Conservation (phyloP, 495 filamentous ascomycete genomes). For the Darksidea phi region DNA sequence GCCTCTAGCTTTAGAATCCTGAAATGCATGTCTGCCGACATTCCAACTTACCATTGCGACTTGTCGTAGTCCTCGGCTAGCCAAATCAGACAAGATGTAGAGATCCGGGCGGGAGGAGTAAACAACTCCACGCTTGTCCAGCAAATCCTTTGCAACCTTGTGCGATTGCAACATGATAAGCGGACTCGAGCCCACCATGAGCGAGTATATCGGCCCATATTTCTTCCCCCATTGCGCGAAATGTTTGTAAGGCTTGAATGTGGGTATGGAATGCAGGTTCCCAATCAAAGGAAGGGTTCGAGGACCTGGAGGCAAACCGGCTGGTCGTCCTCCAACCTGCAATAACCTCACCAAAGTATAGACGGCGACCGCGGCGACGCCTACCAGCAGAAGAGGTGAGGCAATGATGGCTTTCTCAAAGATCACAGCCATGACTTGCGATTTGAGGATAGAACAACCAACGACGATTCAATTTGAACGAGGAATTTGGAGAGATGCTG, state of each 20-base stretch:
- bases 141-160: slow-evolving; percentile 44
- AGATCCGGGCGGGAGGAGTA: slow-evolving; percentile 39
- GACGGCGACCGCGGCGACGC: too few species aligned
- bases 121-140: slow-evolving; percentile 40
- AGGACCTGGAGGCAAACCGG: slow-evolving; percentile 43
- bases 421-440: too few species aligned
- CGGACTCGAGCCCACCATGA: slow-evolving; percentile 35
- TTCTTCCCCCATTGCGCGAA: slow-evolving; percentile 45
- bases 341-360: too few species aligned
- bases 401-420: too few species aligned
- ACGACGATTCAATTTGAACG: too few species aligned
- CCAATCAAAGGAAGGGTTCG: slow-evolving; percentile 31
- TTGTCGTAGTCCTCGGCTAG: slow-evolving; percentile 13
- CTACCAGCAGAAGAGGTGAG: too few species aligned
- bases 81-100: slow-evolving; percentile 1
- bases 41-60: slow-evolving; percentile 28
- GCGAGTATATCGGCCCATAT: slow-evolving; percentile 45
- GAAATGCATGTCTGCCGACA: too few species aligned
- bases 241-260: slow-evolving; percentile 29
- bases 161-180: slow-evolving; percentile 37
- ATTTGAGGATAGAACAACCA: too few species aligned
- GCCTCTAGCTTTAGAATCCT: too few species aligned
- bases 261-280: slow-evolving; percentile 25
- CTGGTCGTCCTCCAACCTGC: slow-evolving; percentile 42
- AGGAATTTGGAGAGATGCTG: too few species aligned